Percentiles rank a stretch among this genome's conserved stretches.
These are phyloP conservation scores for Neonectria coccinea DNA, from an alignment of 2,329 filamentous ascomycete species.

Conservation along the genomic window DNA sequence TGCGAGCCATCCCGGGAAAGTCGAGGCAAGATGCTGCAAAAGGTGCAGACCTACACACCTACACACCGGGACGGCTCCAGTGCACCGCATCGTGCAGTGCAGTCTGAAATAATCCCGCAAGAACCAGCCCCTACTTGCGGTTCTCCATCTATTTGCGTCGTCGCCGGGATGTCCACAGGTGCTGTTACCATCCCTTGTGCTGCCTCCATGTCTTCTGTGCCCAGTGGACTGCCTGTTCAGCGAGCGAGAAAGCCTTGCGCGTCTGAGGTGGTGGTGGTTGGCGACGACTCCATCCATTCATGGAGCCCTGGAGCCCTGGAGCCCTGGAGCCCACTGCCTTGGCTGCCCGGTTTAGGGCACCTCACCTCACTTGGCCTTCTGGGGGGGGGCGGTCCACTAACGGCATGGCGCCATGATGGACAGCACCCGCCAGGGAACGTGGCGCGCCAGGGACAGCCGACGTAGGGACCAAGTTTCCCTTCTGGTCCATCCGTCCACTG, in stretches of 20 bases:
- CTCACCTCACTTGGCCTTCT: slow-evolving; percentile 20
- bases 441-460: slow-evolving; percentile 37
- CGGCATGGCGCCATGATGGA: slow-evolving; percentile 40
- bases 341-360: slow-evolving; percentile 13
- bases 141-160: slow-evolving; percentile 1
- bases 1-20: neutral
- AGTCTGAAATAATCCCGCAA: slow-evolving; percentile 30
- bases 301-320: neutral
- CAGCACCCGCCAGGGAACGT: slow-evolving; percentile 36
- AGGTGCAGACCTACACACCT: too few species aligned
- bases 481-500: slow-evolving; percentile 2
- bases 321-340: neutral
- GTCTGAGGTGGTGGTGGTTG: slow-evolving; percentile 13
- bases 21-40: neutral
- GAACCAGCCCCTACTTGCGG: slow-evolving; percentile 1
- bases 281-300: neutral
- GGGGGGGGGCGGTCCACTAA: slow-evolving; percentile 35
- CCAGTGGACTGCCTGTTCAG: neutral
- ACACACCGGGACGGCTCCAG: neutral
- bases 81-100: slow-evolving; percentile 25
- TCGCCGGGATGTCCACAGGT: neutral
- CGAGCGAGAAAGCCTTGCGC: neutral
- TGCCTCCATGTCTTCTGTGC: neutral
- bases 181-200: neutral
- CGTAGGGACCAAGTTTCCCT: neutral